Base-by-base conservation (phyloP, 805 yeast genomes). In the Priceomyces castillae region DNA sequence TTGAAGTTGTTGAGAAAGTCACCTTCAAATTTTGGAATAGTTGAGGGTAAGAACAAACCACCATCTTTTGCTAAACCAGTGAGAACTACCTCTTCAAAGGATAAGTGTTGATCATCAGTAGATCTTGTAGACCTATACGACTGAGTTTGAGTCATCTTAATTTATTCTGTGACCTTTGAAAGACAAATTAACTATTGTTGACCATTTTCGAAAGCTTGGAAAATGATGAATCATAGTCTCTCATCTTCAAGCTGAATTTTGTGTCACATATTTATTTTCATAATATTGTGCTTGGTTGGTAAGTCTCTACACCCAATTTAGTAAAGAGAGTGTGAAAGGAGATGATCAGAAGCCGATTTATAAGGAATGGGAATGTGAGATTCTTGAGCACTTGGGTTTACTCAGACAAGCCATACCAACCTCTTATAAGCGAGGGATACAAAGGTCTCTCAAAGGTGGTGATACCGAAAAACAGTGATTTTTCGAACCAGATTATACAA, bases 41-140 rank as follows among this genome's bases (percentile, higher is more conserved):
- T 72, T 12, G 94, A 77, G 37, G 99, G 99, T 43, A 94, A 76
- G 65, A 88, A 94, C 33, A 94, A 78, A 33, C 99, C 99, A 52
- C 99, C 99, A 62, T 95, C 99, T 38, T 86, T 81, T 42, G 98
- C 98, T 58, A 94, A 76, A 41, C 99, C 99, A 44, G 86, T 85
- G 65, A 86, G 82, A 45, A 87, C 85, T 16, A 85, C 92, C 41
- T 82, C 90, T 64, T 87, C 95, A 52, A 87, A 87, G 4, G 89
- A 76, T 40, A 78, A 73, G 6, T 75, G 60, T 54, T 79, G 78
- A 14, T 66, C 61, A 2, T 58, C 60, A 15, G 77, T 47, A 3
- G 86, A 78, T 64, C 95, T 83, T n/a, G 95, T 84, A 15, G 95
- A 86, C 71, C 92, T 82, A 63, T 86, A 86, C 31, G 71, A 68